These are phyloP conservation scores for Phylloboletellus chloephorus DNA, from an alignment of 1,284 basidiomycete genomes.

Conservation along the genomic window DNA sequence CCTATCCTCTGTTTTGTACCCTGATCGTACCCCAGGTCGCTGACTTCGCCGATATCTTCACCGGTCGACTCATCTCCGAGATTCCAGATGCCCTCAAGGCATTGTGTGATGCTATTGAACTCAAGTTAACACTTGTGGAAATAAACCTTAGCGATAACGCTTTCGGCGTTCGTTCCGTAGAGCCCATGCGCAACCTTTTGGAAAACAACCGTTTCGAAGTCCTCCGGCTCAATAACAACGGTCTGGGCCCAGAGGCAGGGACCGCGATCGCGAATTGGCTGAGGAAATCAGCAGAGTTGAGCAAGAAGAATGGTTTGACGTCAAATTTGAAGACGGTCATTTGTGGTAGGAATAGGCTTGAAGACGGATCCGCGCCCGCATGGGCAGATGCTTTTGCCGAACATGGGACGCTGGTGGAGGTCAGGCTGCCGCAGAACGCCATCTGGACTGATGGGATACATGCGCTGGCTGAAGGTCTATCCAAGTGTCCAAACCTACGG, in stretches of 20 bases:
- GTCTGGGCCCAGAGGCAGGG: constrained; percentile 91
- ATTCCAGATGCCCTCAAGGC: constrained; percentile 88
- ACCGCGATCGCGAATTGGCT: constrained; percentile 83
- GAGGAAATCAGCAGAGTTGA: constrained; percentile 68
- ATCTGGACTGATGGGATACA: constrained; percentile 92
- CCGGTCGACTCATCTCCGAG: constrained; percentile 91
- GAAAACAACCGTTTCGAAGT: constrained; percentile 72
- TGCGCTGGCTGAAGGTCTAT: constrained; percentile 74
- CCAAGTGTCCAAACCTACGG: constrained; percentile 64
- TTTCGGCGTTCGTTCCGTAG: constrained; percentile 92
- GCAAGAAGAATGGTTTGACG: constrained; percentile 58
- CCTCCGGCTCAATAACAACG: constrained; percentile 95
- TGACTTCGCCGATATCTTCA: constrained; percentile 97
- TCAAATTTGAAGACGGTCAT: constrained; percentile 79
- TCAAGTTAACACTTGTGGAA: constrained; percentile 77
- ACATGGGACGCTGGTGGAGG: constrained; percentile 77
- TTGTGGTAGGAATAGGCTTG: constrained; percentile 92
- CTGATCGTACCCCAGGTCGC: constrained; percentile 58
- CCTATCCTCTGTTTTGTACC: constrained; percentile 6
- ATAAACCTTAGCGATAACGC: constrained; percentile 95
- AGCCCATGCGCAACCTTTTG: constrained; percentile 91
- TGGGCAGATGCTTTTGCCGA: constrained; percentile 90
- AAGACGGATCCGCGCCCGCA: constrained; percentile 79
- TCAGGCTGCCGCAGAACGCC: constrained; percentile 95
- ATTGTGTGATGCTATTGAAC: constrained; percentile 82